These are phyloP conservation scores for Malassezia nana DNA, from an alignment of 1,284 basidiomycete genomes.

Conservation along the genomic window DNA sequence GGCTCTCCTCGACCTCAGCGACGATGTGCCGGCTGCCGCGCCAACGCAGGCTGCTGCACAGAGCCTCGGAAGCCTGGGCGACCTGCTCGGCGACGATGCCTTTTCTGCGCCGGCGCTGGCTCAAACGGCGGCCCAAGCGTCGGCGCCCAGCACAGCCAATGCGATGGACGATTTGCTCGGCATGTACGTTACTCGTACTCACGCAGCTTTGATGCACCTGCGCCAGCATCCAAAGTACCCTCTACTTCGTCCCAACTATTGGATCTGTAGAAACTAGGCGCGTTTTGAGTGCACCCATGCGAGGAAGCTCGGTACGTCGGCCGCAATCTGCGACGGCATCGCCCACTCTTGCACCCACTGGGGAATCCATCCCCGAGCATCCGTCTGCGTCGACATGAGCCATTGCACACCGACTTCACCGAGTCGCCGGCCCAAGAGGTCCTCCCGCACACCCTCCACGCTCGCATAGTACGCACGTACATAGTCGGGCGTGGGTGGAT, in stretches of 20 bases:
- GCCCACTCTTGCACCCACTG: slow-evolving; percentile 33
- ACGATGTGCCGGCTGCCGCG: slow-evolving; percentile 29
- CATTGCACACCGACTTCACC: slow-evolving; percentile 7
- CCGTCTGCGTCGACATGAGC: slow-evolving; percentile 37
- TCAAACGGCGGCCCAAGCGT: not conserved
- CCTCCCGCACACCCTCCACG: slow-evolving; percentile 35
- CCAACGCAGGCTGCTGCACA: slow-evolving; percentile 9
- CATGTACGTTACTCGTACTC: slow-evolving; percentile 2
- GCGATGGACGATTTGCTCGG: slow-evolving; percentile 14
- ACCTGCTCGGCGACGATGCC: slow-evolving; percentile 18
- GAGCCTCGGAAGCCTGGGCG: slow-evolving; percentile 16
- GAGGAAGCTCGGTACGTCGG: slow-evolving; percentile 38
- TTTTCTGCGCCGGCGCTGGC: slow-evolving; percentile 10
- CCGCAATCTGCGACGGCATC: slow-evolving; percentile 34
- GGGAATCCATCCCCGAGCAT: slow-evolving; percentile 32
- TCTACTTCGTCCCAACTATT: slow-evolving; percentile 9
- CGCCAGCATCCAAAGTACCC: not conserved
- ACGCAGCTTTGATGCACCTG: slow-evolving; percentile 7
- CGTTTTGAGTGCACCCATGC: slow-evolving; percentile 20
- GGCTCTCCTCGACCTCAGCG: slow-evolving; percentile 44
- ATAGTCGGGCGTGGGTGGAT: slow-evolving; percentile 13
- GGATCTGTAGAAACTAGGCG: slow-evolving; percentile 7
- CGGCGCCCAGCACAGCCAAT: not conserved
- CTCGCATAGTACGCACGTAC: slow-evolving; percentile 34
- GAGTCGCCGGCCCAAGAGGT: not conserved